A percentile compares a stretch with the other conserved stretches of the same genome.
Conservation (phyloP, 768 basidiomycete genomes). For the Hirschioporus abietinus region DNA sequence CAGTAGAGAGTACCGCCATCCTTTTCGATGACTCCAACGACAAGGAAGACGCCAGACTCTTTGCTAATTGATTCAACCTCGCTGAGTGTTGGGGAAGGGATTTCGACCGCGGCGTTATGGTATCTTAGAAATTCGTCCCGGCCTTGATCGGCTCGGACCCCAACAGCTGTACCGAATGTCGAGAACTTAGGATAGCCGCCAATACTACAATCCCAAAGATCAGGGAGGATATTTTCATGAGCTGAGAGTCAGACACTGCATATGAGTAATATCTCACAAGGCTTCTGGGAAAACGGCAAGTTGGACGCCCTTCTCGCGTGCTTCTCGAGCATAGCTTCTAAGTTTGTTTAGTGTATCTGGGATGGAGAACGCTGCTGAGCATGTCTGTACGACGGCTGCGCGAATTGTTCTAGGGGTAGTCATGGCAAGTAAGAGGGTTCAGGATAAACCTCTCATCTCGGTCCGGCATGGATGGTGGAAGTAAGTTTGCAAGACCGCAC, state of each 20-base stretch:
- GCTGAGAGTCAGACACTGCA: not conserved
- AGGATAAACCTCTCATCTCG: constrained; percentile 49
- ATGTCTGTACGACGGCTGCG: constrained; percentile 50
- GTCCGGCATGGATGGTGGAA: constrained; percentile 72
- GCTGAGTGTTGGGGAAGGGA: constrained; percentile 46
- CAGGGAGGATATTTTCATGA: not conserved
- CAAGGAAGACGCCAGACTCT: constrained; percentile 46
- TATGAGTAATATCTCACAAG: constrained; percentile 32
- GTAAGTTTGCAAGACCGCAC: constrained; percentile 46
- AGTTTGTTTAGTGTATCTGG: constrained; percentile 44
- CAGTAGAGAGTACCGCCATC: constrained; percentile 60
- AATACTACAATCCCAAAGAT: constrained; percentile 27
- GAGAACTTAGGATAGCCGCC: constrained; percentile 60
- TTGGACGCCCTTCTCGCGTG: constrained; percentile 38
- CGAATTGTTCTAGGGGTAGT: constrained; percentile 25
- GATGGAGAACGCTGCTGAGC: constrained; percentile 41
- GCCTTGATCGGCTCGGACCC: constrained; percentile 42
- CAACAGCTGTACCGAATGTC: constrained; percentile 46
- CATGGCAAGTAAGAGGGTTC: constrained; percentile 7
- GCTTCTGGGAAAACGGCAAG: constrained; percentile 55
- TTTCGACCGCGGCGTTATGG: constrained; percentile 46
- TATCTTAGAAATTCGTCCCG: constrained; percentile 57
- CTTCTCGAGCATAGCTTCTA: constrained; percentile 38
- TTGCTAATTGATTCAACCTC: constrained; percentile 44
- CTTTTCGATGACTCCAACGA: constrained; percentile 56